These are phyloP conservation scores for Lachancea fermentati DNA, from an alignment of 805 yeast genomes.

Conservation along the genomic window DNA sequence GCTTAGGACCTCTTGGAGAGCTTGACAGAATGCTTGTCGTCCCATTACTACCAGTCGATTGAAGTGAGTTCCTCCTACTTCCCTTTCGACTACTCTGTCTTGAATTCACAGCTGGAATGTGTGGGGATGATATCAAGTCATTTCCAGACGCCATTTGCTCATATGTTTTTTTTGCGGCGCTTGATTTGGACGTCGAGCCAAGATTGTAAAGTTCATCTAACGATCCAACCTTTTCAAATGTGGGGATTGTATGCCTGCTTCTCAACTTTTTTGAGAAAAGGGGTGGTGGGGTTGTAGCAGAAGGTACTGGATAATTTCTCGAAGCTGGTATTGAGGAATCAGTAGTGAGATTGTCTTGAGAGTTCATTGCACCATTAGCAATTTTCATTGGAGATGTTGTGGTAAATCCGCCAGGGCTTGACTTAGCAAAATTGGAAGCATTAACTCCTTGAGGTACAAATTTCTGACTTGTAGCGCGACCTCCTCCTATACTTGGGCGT, in stretches of 20 bases:
- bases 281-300: conserved; percentile 8
- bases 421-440: background rate
- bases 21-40: background rate
- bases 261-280: conserved; percentile 3
- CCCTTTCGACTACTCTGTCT: background rate
- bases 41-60: conserved; percentile 4
- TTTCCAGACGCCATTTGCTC: too few species aligned
- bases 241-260: background rate
- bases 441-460: background rate
- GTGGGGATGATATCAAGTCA: background rate
- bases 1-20: background rate
- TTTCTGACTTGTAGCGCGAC: background rate
- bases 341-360: background rate
- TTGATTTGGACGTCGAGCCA: background rate
- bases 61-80: conserved; percentile 3
- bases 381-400: background rate
- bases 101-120: background rate
- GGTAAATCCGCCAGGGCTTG: background rate
- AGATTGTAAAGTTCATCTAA: background rate
- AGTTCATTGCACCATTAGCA: background rate
- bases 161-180: too few species aligned
- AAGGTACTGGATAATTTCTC: background rate
- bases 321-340: background rate
- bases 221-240: background rate
- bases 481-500: background rate